These are phyloP conservation scores for Neckera pumila DNA, from an alignment of 225 moss, liverwort and hornwort genomes.

Conservation along the genomic window DNA sequence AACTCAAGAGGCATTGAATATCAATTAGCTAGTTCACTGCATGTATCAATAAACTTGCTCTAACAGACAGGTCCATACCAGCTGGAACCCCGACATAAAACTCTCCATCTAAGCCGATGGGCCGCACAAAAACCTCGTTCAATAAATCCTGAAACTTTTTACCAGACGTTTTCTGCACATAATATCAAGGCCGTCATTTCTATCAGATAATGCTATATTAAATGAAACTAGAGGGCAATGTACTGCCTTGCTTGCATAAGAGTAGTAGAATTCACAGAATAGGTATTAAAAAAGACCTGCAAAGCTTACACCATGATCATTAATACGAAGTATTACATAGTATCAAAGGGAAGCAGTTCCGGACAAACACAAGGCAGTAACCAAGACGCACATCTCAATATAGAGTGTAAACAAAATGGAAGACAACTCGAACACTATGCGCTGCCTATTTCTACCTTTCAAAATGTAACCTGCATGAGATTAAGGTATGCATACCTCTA, in stretches of 20 bases:
- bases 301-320: background rate
- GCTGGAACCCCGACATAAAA: slow-evolving; percentile 86
- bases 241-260: background rate
- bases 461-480: background rate
- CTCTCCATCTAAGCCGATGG: slow-evolving; percentile 69
- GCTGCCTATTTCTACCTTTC: background rate
- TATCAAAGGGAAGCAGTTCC: background rate
- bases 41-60: background rate
- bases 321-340: background rate
- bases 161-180: slow-evolving; percentile 69
- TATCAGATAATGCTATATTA: background rate
- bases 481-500: slow-evolving; percentile 45
- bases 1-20: background rate
- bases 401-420: background rate
- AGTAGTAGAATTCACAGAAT: background rate
- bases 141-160: slow-evolving; percentile 68
- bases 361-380: background rate
- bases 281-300: background rate
- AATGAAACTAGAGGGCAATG: background rate
- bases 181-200: background rate
- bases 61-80: slow-evolving; percentile 26
- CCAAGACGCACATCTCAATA: background rate
- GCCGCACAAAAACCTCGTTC: slow-evolving; percentile 55
- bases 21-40: background rate
- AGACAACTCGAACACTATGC: background rate